Evolutionary conservation across 148 eudicot species (phyloP), one percentile per base, ranked within the genome.

Genomic region (Rhododendron griersonianum): DNA sequence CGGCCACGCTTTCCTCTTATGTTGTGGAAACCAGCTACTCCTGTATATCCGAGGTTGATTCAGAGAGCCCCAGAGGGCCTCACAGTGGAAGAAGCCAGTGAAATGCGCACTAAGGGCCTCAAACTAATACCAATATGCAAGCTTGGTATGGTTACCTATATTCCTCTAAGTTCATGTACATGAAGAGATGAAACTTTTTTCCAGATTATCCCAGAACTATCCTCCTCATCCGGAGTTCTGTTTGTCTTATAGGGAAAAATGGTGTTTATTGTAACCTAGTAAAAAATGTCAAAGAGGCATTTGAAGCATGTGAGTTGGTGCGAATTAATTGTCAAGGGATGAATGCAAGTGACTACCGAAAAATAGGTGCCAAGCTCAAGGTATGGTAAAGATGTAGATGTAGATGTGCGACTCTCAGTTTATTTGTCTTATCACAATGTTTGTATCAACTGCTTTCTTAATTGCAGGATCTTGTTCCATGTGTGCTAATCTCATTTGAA

Each of bases 351-450:
- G 99, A 96, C 89, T 96, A 87, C 85, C 92, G 91, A 80, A 95
- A 90, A 92, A 96, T 96, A 82, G 99, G 96, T 51, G 99, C 93
- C 88, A 96, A 96, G 90, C 98, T 96, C 86, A 95, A 92, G 98
- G 99, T 96, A 51, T 84, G 92, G 84, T 78, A 11, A 53, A 79
- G 41, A 79, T 39, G 78, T 7, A n/a, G 48, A 81, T 39, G 81
- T 7, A n/a, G 48, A 78, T 51, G 41, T 71, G 16, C 16, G 2
- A 33, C 75, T 39, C 65, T 4, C 8, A 28, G 18, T 85, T 35
- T 33, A 78, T 76, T 50, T 30, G 15, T 48, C 76, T 16, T 25
- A 14, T 45, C 25, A 11, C 47, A 21, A 71, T 9, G 6, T 59
- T 74, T 57, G 5, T 55, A n/a, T 28, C 55, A 67, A 78, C 39